Evolutionary conservation across 1,284 basidiomycete genomes (phyloP).

Genomic region (Heterobasidion annosum): DNA sequence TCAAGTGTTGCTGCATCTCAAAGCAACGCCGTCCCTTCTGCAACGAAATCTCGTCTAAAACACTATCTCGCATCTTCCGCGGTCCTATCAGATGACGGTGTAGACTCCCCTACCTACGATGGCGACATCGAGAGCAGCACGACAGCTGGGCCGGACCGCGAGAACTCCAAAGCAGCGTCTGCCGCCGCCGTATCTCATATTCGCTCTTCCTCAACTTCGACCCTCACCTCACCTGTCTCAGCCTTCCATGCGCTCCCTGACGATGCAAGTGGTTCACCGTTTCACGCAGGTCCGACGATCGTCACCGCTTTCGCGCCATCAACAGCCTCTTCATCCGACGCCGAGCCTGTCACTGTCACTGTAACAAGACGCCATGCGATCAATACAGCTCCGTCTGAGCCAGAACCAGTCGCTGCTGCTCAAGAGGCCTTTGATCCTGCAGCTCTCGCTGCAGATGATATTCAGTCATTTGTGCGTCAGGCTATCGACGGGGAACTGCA

Average conservation of each 20-base stretch:
- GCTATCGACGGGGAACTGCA: conserved; percentile 19
- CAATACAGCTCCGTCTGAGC: conserved; percentile 21
- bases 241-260: conserved; percentile 15
- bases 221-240: conserved; percentile 37
- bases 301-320: conserved; percentile 8
- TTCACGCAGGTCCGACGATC: neutral
- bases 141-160: conserved; percentile 39
- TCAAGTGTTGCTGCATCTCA: conserved; percentile 6
- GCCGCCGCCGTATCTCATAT: conserved; percentile 17
- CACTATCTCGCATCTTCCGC: conserved; percentile 45
- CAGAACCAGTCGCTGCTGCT: conserved; percentile 32
- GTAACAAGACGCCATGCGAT: neutral
- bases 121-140: conserved; percentile 81
- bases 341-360: conserved; percentile 8
- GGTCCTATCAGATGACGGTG: conserved; percentile 59
- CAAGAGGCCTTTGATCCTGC: conserved; percentile 53
- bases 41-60: conserved; percentile 19
- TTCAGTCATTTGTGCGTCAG: conserved; percentile 35
- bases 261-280: neutral
- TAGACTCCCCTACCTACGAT: conserved; percentile 82
- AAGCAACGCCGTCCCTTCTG: conserved; percentile 6
- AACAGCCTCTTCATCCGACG: conserved; percentile 11
- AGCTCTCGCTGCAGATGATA: conserved; percentile 58
- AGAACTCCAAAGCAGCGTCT: conserved; percentile 14
- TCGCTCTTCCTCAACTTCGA: conserved; percentile 38